Evolutionary conservation across 352 stramenopile species (phyloP).

Genomic region (Globisporangium echinulatum): DNA sequence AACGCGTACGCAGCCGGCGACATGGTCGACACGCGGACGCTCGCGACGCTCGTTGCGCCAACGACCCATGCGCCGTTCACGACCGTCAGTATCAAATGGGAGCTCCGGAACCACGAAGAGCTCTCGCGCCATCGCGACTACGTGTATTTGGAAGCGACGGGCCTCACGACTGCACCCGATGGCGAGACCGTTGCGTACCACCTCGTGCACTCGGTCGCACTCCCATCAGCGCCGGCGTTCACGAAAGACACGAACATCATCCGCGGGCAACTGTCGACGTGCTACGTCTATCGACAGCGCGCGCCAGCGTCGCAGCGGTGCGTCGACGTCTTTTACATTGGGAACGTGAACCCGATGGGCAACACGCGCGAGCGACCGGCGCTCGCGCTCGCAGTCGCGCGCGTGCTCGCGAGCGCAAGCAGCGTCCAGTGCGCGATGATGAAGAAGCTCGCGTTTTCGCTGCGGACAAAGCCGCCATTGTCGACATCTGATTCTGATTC

Average conservation of each 20-base stretch:
- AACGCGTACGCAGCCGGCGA: slow-evolving; percentile 12
- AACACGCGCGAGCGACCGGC: slow-evolving; percentile 35
- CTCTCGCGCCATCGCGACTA: slow-evolving; percentile 60
- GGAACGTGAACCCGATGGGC: slow-evolving; percentile 40
- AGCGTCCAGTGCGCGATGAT: slow-evolving; percentile 59
- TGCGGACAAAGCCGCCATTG: slow-evolving; percentile 12
- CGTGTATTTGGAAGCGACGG: slow-evolving; percentile 61
- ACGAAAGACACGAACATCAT: slow-evolving; percentile 63
- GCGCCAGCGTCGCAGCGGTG: neutral
- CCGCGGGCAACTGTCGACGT: slow-evolving; percentile 28
- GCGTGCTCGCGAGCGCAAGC: slow-evolving; percentile 28
- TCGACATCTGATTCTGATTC: slow-evolving; percentile 1
- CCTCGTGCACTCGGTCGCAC: slow-evolving; percentile 49
- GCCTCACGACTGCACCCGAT: slow-evolving; percentile 45
- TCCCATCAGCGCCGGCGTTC: slow-evolving; percentile 33
- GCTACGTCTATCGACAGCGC: slow-evolving; percentile 13
- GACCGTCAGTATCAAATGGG: slow-evolving; percentile 69
- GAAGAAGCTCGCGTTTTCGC: slow-evolving; percentile 49
- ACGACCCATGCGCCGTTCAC: slow-evolving; percentile 38
- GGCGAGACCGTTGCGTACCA: slow-evolving; percentile 54
- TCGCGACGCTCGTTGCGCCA: slow-evolving; percentile 39
- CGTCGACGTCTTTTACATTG: slow-evolving; percentile 44
- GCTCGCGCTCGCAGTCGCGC: slow-evolving; percentile 37
- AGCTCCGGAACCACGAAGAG: slow-evolving; percentile 55
- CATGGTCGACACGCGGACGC: slow-evolving; percentile 21